A percentile compares a stretch with the other conserved stretches of the same genome.
Evolutionary conservation across 805 yeast species (phyloP).

Genomic region (Barnettozyma sp.): DNA sequence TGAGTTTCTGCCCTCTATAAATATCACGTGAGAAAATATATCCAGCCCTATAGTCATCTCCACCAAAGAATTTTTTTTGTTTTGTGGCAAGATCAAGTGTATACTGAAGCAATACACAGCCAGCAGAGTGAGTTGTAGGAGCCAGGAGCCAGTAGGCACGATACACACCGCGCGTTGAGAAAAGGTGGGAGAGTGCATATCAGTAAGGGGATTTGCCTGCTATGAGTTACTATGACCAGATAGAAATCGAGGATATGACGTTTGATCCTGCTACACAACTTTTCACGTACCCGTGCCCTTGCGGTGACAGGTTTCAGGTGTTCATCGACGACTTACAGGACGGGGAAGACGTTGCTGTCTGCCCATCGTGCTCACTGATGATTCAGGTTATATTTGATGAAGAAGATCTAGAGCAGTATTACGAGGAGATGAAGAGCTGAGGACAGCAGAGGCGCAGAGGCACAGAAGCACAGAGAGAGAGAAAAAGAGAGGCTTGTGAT

Average conservation of each 20-base stretch:
- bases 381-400: conserved; percentile 83
- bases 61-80: neutral
- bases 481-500: no score
- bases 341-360: conserved; percentile 91
- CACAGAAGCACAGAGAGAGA: no score
- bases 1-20: neutral
- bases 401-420: conserved; percentile 38
- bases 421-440: conserved; percentile 28
- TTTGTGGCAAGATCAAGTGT: no score
- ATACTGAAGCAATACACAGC: no score
- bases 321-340: conserved; percentile 76
- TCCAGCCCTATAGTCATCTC: conserved; percentile 1
- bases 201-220: no score
- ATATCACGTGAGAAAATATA: neutral
- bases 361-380: conserved; percentile 94
- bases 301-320: conserved; percentile 93
- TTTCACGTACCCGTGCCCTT: conserved; percentile 95
- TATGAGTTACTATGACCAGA: conserved; percentile 77
- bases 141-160: no score
- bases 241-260: conserved; percentile 95
- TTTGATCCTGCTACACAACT: conserved; percentile 77
- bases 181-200: no score
- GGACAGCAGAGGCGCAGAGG: no score
- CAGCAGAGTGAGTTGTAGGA: no score
- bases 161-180: no score